A percentile compares a stretch with the other conserved stretches of the same genome.
These are phyloP conservation scores for Aspergillus spinulosporus DNA, from an alignment of 2,329 filamentous ascomycete genomes.

Conservation along the genomic window DNA sequence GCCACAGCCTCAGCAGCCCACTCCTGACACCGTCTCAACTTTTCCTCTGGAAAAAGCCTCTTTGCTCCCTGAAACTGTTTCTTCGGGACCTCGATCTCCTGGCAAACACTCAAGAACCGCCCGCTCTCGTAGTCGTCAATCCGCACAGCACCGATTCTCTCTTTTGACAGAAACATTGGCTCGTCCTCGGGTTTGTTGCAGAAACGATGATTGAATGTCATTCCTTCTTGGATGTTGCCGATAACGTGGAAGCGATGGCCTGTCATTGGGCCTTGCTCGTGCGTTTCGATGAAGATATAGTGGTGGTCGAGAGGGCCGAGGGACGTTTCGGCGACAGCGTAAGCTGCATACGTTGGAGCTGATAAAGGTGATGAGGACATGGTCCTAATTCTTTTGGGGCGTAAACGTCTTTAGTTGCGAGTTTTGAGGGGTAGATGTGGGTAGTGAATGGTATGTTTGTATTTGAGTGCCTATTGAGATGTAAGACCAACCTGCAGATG, in stretches of 20 bases:
- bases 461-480: no score
- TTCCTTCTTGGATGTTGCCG: slow-evolving; percentile 32
- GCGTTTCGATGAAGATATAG: slow-evolving; percentile 31
- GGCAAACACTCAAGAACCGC: background rate
- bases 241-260: slow-evolving; percentile 32
- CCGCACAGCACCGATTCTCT: background rate
- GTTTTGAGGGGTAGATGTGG: background rate
- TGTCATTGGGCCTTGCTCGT: slow-evolving; percentile 17
- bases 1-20: slow-evolving; percentile 27
- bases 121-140: background rate
- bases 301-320: slow-evolving; percentile 29
- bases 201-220: background rate
- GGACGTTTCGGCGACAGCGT: slow-evolving; percentile 20
- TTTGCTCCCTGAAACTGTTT: slow-evolving; percentile 1
- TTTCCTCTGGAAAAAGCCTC: slow-evolving; percentile 27
- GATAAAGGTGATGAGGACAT: slow-evolving; percentile 6
- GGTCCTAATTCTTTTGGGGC: no score
- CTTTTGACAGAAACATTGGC: background rate
- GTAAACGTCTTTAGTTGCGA: no score
- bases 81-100: slow-evolving; percentile 3
- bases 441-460: no score
- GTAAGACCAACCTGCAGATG: no score
- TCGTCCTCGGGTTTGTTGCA: slow-evolving; percentile 1
- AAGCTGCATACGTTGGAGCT: slow-evolving; percentile 19
- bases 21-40: slow-evolving; percentile 33